Evolutionary conservation across 495 filamentous ascomycete genomes (phyloP).

Genomic region (Xylaria telfairii): DNA sequence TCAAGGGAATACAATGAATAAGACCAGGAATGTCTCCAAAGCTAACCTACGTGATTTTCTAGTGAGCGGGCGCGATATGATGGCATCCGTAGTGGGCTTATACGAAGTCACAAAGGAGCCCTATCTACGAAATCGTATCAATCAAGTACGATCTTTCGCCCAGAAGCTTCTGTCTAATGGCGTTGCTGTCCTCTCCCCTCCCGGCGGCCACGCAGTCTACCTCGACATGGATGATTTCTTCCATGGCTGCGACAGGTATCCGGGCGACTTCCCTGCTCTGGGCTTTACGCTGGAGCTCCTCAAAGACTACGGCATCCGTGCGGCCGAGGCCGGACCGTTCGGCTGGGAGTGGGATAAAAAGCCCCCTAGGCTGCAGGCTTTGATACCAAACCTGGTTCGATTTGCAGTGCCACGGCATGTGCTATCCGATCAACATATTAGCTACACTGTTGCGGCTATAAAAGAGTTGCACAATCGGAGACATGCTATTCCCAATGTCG

Average conservation of each 20-base stretch:
- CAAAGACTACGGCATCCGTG: conserved; percentile 16
- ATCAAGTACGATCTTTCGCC: conserved; percentile 20
- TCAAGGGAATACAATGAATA: background rate
- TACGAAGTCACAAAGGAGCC: conserved; percentile 23
- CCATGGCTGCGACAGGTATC: conserved; percentile 20
- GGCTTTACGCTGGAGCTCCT: conserved; percentile 25
- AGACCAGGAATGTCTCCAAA: background rate
- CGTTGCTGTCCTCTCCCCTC: conserved; percentile 10
- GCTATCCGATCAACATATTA: conserved; percentile 20
- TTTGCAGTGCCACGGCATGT: conserved; percentile 25
- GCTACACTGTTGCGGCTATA: conserved; percentile 22
- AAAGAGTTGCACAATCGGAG: conserved; percentile 22
- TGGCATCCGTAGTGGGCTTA: conserved; percentile 19
- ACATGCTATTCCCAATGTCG: conserved; percentile 19
- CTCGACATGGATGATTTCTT: conserved; percentile 24
- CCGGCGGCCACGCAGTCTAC: conserved; percentile 20
- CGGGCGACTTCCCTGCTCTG: conserved; percentile 17
- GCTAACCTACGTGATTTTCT: background rate
- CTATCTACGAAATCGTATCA: conserved; percentile 13
- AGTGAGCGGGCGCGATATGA: conserved; percentile 24
- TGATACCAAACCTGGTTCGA: conserved; percentile 23
- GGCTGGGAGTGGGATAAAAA: conserved; percentile 22
- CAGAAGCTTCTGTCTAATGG: conserved; percentile 15
- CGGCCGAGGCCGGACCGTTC: conserved; percentile 17
- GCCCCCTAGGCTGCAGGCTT: background rate